Evolutionary conservation across 352 stramenopile genomes (phyloP), one percentile per base, ranked within the genome.

Genomic region (Halophytophthora batemanensis): DNA sequence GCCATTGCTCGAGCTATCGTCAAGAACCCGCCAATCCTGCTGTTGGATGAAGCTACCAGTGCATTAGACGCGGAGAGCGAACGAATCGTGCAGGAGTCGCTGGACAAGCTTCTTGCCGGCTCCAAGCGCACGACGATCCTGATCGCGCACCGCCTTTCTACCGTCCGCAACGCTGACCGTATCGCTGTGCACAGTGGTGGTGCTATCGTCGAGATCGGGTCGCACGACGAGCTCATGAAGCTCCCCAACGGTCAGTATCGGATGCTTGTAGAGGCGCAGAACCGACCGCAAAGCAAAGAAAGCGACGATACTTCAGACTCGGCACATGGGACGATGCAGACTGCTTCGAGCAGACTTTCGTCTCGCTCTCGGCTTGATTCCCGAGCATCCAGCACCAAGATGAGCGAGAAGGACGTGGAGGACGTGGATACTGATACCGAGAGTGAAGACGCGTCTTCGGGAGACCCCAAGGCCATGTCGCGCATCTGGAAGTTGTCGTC

Each of bases 81-180:
- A 52, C 41, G 59, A 21, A 56, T 89, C 19, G 82, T 93, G 1
- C 82, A 93, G 44, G 41, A 52, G 0, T 77, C 77, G 13, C 67
- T 88, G 11, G 75, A 89, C 40, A 28, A 11, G 17, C 50, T 71
- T 2, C 40, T 66, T 5, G 45, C 48, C 33, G 39, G 43, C 17
- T 45, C 45, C 7, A 56, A 50, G 0, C 61, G 64, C 10, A 71
- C 67, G 6, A 97, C 89, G 3, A 69, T 98, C 31, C 86, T 96
- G 34, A 90, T 96, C 50, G 91, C 91, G 1, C 91, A 98, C 71
- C 74, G 91, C 19, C 63, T 98, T 6, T 87, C 73, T 37, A 98
- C 86, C 0, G 80, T 97, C 48, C 80, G 87, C 48, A 84, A 96
- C 74, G 91, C 86, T 46, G 84, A 98, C 65, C 67, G 75, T 33